These are phyloP conservation scores for Parsonsia alboflavescens DNA, from an alignment of 257 asterid genomes.

Conservation along the genomic window DNA sequence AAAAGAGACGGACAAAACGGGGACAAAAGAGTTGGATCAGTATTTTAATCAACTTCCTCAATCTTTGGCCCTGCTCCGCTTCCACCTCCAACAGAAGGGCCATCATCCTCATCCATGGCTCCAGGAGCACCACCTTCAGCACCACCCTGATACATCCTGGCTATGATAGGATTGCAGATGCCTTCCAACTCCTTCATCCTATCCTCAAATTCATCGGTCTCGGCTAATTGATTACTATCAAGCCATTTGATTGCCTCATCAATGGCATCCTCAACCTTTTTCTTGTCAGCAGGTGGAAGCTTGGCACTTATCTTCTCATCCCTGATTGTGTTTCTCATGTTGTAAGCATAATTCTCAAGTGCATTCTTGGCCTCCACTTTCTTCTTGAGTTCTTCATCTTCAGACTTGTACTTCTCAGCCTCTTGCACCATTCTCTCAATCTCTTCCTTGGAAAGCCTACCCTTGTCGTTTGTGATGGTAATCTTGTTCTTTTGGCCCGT, in stretches of 20 bases:
- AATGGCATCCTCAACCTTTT: conserved; percentile 28
- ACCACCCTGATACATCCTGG: conserved; percentile 37
- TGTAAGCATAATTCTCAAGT: conserved; percentile 38
- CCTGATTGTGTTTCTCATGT: conserved; percentile 34
- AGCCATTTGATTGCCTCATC: conserved; percentile 28
- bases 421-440: conserved; percentile 36
- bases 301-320: conserved; percentile 28
- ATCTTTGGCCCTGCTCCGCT: conserved; percentile 37
- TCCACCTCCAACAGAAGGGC: conserved; percentile 21
- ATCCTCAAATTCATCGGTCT: conserved; percentile 32
- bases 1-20: too few relatives aligned
- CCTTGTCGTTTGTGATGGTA: conserved; percentile 34
- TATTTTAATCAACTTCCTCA: conserved; percentile 35
- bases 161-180: conserved; percentile 38
- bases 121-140: conserved; percentile 15
- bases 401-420: conserved; percentile 31
- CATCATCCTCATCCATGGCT: conserved; percentile 22
- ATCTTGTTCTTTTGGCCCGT: conserved; percentile 35
- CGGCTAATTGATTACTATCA: conserved; percentile 30
- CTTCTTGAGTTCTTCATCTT: conserved; percentile 42
- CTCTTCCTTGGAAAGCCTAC: conserved; percentile 36
- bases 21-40: too few relatives aligned
- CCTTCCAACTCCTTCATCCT: conserved; percentile 40
- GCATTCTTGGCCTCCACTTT: conserved; percentile 44
- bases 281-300: conserved; percentile 26